Evolutionary conservation across 331 rosid species (phyloP), one percentile per base, ranked within the genome.

Genomic region (Malus hybrid): DNA sequence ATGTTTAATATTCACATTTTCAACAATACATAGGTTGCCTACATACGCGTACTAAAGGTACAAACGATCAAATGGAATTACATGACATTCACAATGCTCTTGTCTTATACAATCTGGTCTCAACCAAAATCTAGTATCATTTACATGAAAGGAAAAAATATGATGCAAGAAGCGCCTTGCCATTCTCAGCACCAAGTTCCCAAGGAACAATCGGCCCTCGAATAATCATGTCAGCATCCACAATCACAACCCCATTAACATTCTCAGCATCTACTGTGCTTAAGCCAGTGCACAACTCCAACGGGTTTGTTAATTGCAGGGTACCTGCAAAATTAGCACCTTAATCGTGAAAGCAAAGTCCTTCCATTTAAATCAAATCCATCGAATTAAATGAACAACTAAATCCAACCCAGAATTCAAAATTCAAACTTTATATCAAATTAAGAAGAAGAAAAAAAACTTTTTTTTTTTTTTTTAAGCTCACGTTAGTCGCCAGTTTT

Each of bases 221-320:
- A 29, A 94, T 92, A 69, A 89, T 88, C 99, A 90, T 90, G 90
- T 91, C 99, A 13, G 99, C 99, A 78, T 94, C 99, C 31, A 94
- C 88, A 85, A 94, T 90, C 82, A 92, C 93, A 69, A 92, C 97
- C 99, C 99, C 92, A 66, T 94, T 97, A 76, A 88, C 96, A 77
- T 90, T 88, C 74, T 88, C 66, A 59, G 99, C 99, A 16, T 92
- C 99, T 82, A 73, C 96, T 88, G 73, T 92, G 85, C 79, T 92
- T 85, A 67, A 94, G 97, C 99, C 99, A 94, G 80, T 94, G 96
- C 44, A 90, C 83, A 55, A 94, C 96, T 78, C 97, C 99, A 56
- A 97, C 99, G 33, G 99, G 99, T 78, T 94, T 94, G 84, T 94
- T 94, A 81, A 94, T 94, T 27, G 99, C 99, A 81, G 96, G 99